Base-by-base conservation (phyloP, 495 filamentous ascomycete genomes). In the Viridothelium virens region DNA sequence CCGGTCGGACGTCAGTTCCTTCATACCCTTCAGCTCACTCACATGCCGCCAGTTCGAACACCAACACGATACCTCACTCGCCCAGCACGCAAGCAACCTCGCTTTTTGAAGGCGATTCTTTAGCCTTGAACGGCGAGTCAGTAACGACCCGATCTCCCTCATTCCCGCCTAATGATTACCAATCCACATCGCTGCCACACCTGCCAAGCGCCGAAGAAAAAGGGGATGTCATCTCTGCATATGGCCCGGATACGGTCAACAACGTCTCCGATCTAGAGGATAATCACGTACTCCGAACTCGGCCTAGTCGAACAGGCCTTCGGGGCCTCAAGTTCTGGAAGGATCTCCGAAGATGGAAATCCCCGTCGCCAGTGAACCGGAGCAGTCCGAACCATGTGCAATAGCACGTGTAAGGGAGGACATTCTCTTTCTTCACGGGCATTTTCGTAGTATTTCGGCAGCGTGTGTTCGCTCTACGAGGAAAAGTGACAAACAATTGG, bases 251-350 rank as follows among this genome's bases (percentile, higher is more conserved):
- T 31, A 59, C 53, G 3, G 18, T 59, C 36, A 31, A 59, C n/a
- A 31, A 31, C 31, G 9, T 36, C 4, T 31, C n/a, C 31, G 53
- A 36, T 9, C 18, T 36, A 9, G 53, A 59, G 36, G 53, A 36
- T 36, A 59, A 14, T 14, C 53, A 59, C 14, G 4, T 59, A 31
- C 14, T 59, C 3, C 53, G 53, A 36, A 59, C 3, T 36, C n/a
- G 53, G 6, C 53, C 53, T 33, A 59, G 53, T 36, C 53, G 53
- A 5, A 33, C 53, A 31, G 53, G 53, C 14, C 53, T 59, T 33
- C 53, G 53, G 18, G 53, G 53, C n/a, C 53, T 59, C 53, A 59
- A 59, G 53, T 59, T 59, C 31, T 59, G 53, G 53, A 59, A 59
- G 25, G 53, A 59, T 14, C 53, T 59, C 18, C 53, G 53, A 7